These are phyloP conservation scores for Gaillardinia entomophila DNA, from an alignment of 805 yeast genomes.

Conservation along the genomic window DNA sequence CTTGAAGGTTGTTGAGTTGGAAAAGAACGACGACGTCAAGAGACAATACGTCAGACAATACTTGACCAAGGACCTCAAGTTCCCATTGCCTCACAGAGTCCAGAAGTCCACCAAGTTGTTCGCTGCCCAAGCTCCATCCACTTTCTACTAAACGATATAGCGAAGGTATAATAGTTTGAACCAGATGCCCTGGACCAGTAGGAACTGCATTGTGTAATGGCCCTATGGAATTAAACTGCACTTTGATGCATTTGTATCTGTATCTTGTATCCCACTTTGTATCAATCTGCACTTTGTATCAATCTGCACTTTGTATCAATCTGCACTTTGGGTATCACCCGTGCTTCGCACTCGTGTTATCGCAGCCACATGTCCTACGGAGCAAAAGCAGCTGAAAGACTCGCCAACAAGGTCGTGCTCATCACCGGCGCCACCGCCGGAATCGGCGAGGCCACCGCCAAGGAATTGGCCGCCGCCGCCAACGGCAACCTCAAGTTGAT, in stretches of 20 bases:
- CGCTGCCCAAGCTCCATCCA: slow-evolving; percentile 91
- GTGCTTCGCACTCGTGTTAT: too few relatives aligned
- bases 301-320: too few relatives aligned
- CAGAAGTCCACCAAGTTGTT: slow-evolving; percentile 83
- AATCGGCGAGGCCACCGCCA: slow-evolving; percentile 89
- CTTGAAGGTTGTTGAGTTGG: slow-evolving; percentile 98
- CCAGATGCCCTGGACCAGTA: too few relatives aligned
- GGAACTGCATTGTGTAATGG: too few relatives aligned
- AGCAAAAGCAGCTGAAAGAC: slow-evolving; percentile 67
- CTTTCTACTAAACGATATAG: slow-evolving; percentile 94
- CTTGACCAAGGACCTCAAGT: slow-evolving; percentile 90
- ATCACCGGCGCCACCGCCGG: slow-evolving; percentile 98
- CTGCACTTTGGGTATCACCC: too few relatives aligned
- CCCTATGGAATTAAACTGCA: too few relatives aligned
- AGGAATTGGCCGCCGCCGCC: slow-evolving; percentile 74
- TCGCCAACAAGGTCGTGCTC: slow-evolving; percentile 71
- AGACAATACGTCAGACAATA: slow-evolving; percentile 99
- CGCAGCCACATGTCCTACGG: slow-evolving; percentile 72
- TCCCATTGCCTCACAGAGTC: slow-evolving; percentile 99
- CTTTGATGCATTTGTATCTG: too few relatives aligned
- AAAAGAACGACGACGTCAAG: slow-evolving; percentile 96
- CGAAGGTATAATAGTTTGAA: too few relatives aligned
- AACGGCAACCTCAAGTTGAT: slow-evolving; percentile 66
- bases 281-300: too few relatives aligned
- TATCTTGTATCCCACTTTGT: too few relatives aligned